Conservation (phyloP, 495 filamentous ascomycete species). For the Friedmanniomyces simplex region DNA sequence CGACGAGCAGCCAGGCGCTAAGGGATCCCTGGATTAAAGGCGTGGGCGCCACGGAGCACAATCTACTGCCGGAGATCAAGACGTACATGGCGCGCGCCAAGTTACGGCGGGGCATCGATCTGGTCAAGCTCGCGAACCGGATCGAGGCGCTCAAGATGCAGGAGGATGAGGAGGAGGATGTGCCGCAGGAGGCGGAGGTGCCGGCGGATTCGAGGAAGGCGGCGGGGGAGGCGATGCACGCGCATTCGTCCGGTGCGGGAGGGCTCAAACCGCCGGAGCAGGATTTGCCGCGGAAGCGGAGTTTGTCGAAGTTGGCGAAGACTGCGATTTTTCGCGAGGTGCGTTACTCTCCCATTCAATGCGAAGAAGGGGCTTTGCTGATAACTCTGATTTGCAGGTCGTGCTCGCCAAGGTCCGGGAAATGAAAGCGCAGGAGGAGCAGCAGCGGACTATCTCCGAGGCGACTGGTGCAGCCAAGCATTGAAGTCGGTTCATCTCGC, state of each 20-base stretch:
- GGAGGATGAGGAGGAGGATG: conserved; percentile 74
- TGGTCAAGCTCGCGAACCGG: conserved; percentile 92
- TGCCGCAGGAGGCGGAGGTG: conserved; percentile 51
- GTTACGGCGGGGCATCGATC: conserved; percentile 86
- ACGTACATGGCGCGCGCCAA: conserved; percentile 86
- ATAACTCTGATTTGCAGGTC: conserved; percentile 36
- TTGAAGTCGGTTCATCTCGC: no score
- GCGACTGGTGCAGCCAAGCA: neutral
- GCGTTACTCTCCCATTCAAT: neutral
- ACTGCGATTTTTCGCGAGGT: conserved; percentile 85
- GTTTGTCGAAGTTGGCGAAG: conserved; percentile 65
- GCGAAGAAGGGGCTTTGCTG: neutral
- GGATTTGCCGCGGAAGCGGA: conserved; percentile 46
- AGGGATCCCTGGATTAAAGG: conserved; percentile 85
- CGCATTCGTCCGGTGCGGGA: conserved; percentile 17
- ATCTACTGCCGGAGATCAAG: conserved; percentile 93
- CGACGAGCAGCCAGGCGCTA: conserved; percentile 72
- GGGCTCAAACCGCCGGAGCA: conserved; percentile 5
- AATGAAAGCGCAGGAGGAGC: conserved; percentile 51
- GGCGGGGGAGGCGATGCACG: conserved; percentile 30
- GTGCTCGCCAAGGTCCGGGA: conserved; percentile 66
- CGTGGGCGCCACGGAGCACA: conserved; percentile 81
- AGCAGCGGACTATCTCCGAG: conserved; percentile 9
- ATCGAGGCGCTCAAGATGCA: conserved; percentile 96
- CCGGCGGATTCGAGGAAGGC: conserved; percentile 45